These are phyloP conservation scores for Eucalyptus marginata DNA, from an alignment of 345 rosid genomes.

Conservation along the genomic window DNA sequence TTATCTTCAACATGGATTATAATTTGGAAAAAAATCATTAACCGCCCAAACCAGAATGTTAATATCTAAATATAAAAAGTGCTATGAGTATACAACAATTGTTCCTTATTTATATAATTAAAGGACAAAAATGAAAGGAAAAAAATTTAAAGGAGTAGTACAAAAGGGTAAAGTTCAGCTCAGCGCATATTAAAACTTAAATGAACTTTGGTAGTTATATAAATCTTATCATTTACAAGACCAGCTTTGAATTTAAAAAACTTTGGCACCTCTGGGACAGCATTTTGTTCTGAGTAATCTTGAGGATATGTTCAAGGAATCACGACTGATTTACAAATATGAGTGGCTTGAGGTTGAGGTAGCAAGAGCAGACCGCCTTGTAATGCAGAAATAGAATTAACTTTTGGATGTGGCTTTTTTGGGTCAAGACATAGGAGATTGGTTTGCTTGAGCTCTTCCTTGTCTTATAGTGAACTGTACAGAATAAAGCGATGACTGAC, in stretches of 20 bases:
- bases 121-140: not conserved
- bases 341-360: not conserved
- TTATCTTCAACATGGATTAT: not conserved
- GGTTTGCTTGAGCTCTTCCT: not conserved
- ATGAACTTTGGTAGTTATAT: not conserved
- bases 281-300: not conserved
- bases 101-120: not conserved
- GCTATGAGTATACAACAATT: not conserved
- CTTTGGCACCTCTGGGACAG: not conserved
- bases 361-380: not conserved
- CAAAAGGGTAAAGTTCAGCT: not conserved
- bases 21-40: not conserved
- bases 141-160: not conserved
- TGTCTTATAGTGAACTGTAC: not conserved
- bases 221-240: not conserved
- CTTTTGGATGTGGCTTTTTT: not conserved
- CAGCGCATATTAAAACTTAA: not conserved
- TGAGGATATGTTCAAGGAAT: not conserved
- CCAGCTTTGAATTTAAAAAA: not conserved
- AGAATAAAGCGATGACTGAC: not conserved
- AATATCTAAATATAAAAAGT: not conserved
- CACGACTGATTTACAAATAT: not conserved
- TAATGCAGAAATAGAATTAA: not conserved
- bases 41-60: not conserved
- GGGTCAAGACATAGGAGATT: not conserved